phyloP scores from a whole-genome alignment of 2,329 filamentous ascomycete genomes.

The Hypoxylon sp. region DNA sequence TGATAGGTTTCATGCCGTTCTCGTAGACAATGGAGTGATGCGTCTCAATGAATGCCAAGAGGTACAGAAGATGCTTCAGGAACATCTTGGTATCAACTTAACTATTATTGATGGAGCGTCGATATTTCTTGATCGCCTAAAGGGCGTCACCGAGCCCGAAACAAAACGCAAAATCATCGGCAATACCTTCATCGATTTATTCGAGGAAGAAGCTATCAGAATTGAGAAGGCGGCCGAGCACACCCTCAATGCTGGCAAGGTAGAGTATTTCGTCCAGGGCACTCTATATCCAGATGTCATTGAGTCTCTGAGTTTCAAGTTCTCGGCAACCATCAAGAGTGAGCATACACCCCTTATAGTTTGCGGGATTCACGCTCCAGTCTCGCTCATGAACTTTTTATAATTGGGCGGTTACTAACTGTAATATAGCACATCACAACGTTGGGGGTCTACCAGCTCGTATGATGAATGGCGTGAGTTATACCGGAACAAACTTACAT shows the following conservation, averaged over 20 bases:
- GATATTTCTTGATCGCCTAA: constrained; percentile 81
- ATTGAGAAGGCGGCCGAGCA: constrained; percentile 81
- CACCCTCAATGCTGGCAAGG: constrained; percentile 77
- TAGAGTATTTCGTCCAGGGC: constrained; percentile 90
- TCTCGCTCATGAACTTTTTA: not conserved
- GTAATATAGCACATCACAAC: constrained; percentile 59
- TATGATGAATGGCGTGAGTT: constrained; percentile 42
- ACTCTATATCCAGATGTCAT: constrained; percentile 75
- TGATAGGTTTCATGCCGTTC: constrained; percentile 73
- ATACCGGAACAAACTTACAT: not conserved
- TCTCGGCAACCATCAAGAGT: constrained; percentile 28
- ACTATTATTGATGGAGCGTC: constrained; percentile 87
- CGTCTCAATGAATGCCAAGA: constrained; percentile 86
- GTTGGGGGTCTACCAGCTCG: constrained; percentile 60
- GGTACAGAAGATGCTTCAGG: constrained; percentile 83
- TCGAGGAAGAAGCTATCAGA: constrained; percentile 78
- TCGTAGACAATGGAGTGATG: constrained; percentile 90
- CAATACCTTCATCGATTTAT: constrained; percentile 82
- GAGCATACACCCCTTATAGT: constrained; percentile 65
- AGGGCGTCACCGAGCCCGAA: constrained; percentile 84
- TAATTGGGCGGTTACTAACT: constrained; percentile 24
- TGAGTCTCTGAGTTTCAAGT: constrained; percentile 64
- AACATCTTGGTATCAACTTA: constrained; percentile 90
- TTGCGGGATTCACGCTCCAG: constrained; percentile 64
- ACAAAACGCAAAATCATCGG: constrained; percentile 94